A percentile compares a stretch with the other conserved stretches of the same genome.
phyloP scores from a whole-genome alignment of 2,329 filamentous ascomycete genomes.

The Atkinsonella hypoxylon region DNA sequence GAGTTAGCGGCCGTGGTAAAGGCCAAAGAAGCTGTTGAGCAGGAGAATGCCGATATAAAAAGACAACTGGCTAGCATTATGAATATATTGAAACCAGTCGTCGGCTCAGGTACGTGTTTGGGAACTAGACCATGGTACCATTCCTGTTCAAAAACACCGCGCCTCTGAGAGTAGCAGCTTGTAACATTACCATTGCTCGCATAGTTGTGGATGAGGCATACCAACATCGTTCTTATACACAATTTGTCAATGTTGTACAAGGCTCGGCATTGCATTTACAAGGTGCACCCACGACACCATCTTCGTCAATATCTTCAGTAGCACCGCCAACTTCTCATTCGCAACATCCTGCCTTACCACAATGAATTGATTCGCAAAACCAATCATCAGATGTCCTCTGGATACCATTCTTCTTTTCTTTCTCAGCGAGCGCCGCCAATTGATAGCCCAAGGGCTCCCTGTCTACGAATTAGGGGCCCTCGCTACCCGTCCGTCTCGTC shows the following conservation, averaged over 20 bases:
- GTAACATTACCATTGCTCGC: background rate
- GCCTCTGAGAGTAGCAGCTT: background rate
- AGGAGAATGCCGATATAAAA: slow-evolving; percentile 70
- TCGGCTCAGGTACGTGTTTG: slow-evolving; percentile 21
- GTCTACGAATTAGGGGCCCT: slow-evolving; percentile 58
- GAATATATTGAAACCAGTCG: slow-evolving; percentile 48
- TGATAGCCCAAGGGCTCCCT: slow-evolving; percentile 52
- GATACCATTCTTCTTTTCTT: slow-evolving; percentile 75
- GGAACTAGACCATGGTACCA: too few species aligned
- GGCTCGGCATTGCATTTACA: background rate
- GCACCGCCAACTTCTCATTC: background rate
- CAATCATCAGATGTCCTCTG: slow-evolving; percentile 45
- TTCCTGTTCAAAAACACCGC: background rate
- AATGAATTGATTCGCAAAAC: background rate
- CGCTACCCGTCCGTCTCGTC: slow-evolving; percentile 70
- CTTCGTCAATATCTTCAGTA: background rate
- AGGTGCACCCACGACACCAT: background rate
- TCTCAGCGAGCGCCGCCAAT: slow-evolving; percentile 54
- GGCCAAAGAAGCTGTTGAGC: slow-evolving; percentile 65
- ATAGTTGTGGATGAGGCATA: background rate
- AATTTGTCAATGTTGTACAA: background rate
- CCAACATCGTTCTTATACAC: background rate
- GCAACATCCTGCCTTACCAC: background rate
- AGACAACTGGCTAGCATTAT: slow-evolving; percentile 54
- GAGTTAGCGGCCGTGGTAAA: slow-evolving; percentile 66